Conservation (phyloP, 1,284 basidiomycete genomes). For the Cryptococcus neoformans region DNA sequence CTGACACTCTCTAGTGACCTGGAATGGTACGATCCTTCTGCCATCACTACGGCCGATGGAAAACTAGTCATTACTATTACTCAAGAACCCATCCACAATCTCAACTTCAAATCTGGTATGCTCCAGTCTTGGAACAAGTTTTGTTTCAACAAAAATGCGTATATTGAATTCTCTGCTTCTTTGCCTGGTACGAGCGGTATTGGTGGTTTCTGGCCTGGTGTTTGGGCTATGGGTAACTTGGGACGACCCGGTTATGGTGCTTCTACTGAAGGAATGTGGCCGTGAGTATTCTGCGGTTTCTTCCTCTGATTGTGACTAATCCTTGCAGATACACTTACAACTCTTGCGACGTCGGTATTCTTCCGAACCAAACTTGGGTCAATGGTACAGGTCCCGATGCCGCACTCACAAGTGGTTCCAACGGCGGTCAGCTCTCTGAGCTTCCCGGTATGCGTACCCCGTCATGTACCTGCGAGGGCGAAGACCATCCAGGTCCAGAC, state of each 20-base stretch:
- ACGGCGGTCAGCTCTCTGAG: slow-evolving; percentile 33
- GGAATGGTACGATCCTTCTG: slow-evolving; percentile 66
- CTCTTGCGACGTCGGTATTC: slow-evolving; percentile 41
- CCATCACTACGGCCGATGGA: slow-evolving; percentile 74
- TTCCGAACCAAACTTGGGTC: slow-evolving; percentile 48
- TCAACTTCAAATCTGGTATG: slow-evolving; percentile 65
- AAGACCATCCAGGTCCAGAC: slow-evolving; percentile 64
- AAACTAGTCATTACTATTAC: slow-evolving; percentile 74
- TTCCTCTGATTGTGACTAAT: too few relatives aligned
- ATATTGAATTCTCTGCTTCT: slow-evolving; percentile 42
- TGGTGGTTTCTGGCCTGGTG: slow-evolving; percentile 54
- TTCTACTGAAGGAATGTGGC: slow-evolving; percentile 63
- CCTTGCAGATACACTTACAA: slow-evolving; percentile 35
- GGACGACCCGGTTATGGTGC: slow-evolving; percentile 55
- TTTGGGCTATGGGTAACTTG: slow-evolving; percentile 53
- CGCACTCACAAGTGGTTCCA: slow-evolving; percentile 40
- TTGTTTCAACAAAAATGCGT: slow-evolving; percentile 47
- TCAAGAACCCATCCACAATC: slow-evolving; percentile 63
- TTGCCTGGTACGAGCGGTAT: slow-evolving; percentile 39
- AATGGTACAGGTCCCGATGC: slow-evolving; percentile 45
- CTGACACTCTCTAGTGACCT: slow-evolving; percentile 29
- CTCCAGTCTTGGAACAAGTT: slow-evolving; percentile 55
- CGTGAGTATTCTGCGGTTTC: slow-evolving; percentile 26
- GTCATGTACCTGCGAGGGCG: slow-evolving; percentile 55
- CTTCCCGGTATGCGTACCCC: slow-evolving; percentile 14